Conservation (phyloP, 768 basidiomycete genomes). For the Mycena capillaripes region DNA sequence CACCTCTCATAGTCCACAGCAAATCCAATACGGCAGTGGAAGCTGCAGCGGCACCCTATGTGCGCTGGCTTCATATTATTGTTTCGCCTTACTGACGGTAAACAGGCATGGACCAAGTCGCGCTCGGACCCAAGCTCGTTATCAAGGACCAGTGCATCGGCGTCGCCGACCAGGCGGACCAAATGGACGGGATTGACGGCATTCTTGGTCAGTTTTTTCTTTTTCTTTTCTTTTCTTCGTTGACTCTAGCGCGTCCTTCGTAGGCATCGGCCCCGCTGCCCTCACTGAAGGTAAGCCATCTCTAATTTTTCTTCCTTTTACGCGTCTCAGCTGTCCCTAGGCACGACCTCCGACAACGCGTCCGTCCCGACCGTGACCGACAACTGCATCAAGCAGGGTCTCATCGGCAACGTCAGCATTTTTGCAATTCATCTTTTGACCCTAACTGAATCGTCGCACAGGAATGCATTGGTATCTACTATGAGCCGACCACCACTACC, state of each 20-base stretch:
- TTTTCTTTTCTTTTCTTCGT: background rate
- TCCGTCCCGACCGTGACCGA: constrained; percentile 60
- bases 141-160: constrained; percentile 63
- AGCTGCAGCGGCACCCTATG: constrained; percentile 52
- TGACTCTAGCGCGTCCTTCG: background rate
- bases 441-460: background rate
- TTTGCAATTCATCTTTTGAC: background rate
- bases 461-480: constrained; percentile 51
- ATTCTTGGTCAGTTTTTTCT: constrained; percentile 57
- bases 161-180: constrained; percentile 47
- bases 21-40: constrained; percentile 62
- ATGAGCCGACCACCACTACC: constrained; percentile 49
- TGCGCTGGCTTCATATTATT: background rate
- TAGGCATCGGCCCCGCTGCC: constrained; percentile 60
- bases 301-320: background rate
- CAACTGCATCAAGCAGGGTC: constrained; percentile 50
- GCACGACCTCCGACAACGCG: constrained; percentile 21
- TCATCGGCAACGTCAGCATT: constrained; percentile 42
- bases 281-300: constrained; percentile 54
- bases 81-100: background rate
- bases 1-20: constrained; percentile 39
- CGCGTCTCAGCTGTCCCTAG: background rate
- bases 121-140: constrained; percentile 47
- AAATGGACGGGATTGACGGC: constrained; percentile 52
- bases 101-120: constrained; percentile 24